phyloP scores from a whole-genome alignment of 768 basidiomycete species.

The Termitomyces sp. region DNA sequence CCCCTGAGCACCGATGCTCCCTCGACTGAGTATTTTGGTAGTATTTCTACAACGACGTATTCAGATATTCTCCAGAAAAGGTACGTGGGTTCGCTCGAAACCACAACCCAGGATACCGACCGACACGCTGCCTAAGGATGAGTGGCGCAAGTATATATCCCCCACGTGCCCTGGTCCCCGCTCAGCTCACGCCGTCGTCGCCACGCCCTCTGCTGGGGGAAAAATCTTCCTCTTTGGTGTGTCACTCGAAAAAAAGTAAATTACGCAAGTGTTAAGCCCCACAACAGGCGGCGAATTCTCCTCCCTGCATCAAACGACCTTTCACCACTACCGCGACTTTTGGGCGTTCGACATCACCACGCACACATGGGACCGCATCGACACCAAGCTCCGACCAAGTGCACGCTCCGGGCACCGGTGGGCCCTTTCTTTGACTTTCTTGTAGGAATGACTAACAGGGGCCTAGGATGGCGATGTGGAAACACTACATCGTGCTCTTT shows the following conservation, averaged over 20 bases:
- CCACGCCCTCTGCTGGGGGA: conserved; percentile 72
- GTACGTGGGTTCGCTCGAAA: conserved; percentile 19
- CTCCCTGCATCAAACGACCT: conserved; percentile 73
- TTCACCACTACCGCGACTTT: conserved; percentile 87
- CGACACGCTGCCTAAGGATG: conserved; percentile 36
- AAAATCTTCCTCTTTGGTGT: conserved; percentile 80
- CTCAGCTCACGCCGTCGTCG: conserved; percentile 79
- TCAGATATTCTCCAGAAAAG: conserved; percentile 82
- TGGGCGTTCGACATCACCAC: conserved; percentile 81
- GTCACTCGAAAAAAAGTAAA: neutral
- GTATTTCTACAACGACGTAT: conserved; percentile 88
- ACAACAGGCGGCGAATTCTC: conserved; percentile 77
- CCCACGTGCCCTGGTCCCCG: conserved; percentile 84
- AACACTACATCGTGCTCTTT: conserved; percentile 80
- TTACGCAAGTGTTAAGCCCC: neutral
- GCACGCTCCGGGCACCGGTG: conserved; percentile 82
- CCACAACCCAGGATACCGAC: too few species aligned
- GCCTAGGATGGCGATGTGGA: conserved; percentile 81
- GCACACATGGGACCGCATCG: conserved; percentile 83
- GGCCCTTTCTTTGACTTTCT: conserved; percentile 10
- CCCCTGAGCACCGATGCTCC: too few species aligned
- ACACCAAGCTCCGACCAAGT: conserved; percentile 74
- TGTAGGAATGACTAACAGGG: neutral
- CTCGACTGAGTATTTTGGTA: conserved; percentile 16
- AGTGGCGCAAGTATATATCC: conserved; percentile 85